Conservation (phyloP, 495 filamentous ascomycete species). For the Parachaetomium inaequale region DNA sequence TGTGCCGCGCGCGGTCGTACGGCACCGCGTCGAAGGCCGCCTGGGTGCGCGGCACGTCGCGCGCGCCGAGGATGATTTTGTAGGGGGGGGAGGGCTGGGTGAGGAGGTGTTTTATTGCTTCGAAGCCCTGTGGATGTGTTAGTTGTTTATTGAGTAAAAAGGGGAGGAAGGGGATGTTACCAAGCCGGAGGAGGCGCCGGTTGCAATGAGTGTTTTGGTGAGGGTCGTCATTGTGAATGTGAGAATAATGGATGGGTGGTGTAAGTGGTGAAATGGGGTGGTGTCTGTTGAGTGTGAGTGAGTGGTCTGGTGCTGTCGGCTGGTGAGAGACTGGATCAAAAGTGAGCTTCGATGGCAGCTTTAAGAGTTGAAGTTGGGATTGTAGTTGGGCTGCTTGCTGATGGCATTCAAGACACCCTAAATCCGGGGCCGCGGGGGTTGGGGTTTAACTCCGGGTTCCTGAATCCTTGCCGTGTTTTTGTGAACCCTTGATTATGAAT, state of each 20-base stretch:
- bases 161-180: conserved; percentile 22
- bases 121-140: conserved; percentile 39
- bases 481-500: neutral
- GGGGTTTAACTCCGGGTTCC: neutral
- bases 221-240: conserved; percentile 30
- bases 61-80: conserved; percentile 45
- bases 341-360: no score
- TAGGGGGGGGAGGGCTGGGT: conserved; percentile 31
- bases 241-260: neutral
- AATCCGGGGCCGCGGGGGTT: neutral
- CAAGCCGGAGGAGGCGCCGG: conserved; percentile 44
- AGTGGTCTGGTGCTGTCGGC: no score
- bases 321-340: no score
- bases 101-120: conserved; percentile 42
- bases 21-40: conserved; percentile 36
- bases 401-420: neutral
- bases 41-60: conserved; percentile 34
- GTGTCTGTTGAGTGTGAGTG: no score
- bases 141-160: no score
- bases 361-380: neutral
- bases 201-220: conserved; percentile 44
- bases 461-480: neutral
- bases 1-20: conserved; percentile 35
- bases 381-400: neutral
- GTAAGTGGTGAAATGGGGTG: neutral